These are phyloP conservation scores for Pontederia paniculata DNA, from an alignment of 176 grass and related monocot species.

Conservation along the genomic window DNA sequence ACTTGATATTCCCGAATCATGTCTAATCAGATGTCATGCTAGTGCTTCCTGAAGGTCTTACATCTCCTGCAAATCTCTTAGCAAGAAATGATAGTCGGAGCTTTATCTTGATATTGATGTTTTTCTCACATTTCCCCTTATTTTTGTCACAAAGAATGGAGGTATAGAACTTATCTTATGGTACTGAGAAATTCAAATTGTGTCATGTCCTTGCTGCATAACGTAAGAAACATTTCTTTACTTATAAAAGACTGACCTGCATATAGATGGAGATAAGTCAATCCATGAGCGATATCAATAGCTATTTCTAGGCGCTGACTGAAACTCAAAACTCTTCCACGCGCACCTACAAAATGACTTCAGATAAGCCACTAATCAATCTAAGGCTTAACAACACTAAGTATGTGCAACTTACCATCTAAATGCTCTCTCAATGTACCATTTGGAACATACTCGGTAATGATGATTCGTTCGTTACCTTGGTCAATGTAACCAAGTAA, in stretches of 20 bases:
- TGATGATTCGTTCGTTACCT: constrained; percentile 59
- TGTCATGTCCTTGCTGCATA: too few relatives aligned
- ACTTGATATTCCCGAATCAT: too few relatives aligned
- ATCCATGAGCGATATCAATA: constrained; percentile 81
- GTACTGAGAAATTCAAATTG: too few relatives aligned
- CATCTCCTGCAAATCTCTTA: too few relatives aligned
- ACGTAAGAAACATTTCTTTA: too few relatives aligned
- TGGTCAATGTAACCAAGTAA: constrained; percentile 82
- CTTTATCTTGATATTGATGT: too few relatives aligned
- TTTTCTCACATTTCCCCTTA: too few relatives aligned
- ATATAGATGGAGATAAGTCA: constrained; percentile 95
- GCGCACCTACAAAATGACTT: constrained; percentile 57
- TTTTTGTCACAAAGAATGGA: too few relatives aligned
- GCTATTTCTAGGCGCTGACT: constrained; percentile 90
- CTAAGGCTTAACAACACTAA: background rate
- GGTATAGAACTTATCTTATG: too few relatives aligned
- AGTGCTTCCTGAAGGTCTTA: too few relatives aligned
- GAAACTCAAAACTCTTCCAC: constrained; percentile 53
- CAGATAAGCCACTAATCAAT: background rate
- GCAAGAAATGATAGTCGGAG: too few relatives aligned
- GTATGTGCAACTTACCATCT: constrained; percentile 62
- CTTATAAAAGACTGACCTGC: constrained; percentile 42
- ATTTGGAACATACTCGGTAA: constrained; percentile 80
- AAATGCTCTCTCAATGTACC: constrained; percentile 92
- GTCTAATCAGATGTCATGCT: too few relatives aligned